Evolutionary conservation across 106 monocot species (phyloP), one percentile per base, ranked within the genome.

Genomic region (Cymbidium sinense): DNA sequence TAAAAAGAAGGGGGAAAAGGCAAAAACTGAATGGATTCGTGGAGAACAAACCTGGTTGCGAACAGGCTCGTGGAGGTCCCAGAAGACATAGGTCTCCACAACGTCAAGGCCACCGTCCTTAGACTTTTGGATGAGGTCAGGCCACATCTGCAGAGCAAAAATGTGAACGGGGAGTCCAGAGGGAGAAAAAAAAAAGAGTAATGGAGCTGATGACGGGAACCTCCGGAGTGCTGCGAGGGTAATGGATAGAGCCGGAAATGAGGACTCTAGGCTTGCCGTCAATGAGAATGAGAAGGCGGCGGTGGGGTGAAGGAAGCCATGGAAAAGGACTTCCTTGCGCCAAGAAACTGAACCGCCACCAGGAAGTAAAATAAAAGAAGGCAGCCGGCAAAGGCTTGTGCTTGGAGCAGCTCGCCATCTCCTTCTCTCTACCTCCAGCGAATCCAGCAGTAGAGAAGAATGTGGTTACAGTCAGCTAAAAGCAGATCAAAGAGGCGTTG

Each of bases 1-100:
- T 2, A 74, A 29, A 76, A 55, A 17, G 64, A 34, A 84, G 39
- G 1, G 29, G 25, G 5, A 17, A 47, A 37, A 39, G 79, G 19
- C 21, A 29, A 61, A 69, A n/a, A 28, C 33, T 19, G 33, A 28
- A 30, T 17, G 1, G 47, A 33, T 1, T 31, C 12, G 10, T n/a
- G n/a, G n/a, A n/a, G n/a, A 25, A 39, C 33, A 17, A 70, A 88
- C 96, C 92, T 98, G 90, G 52, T 80, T 81, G 31, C 71, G 81
- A 70, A 90, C 84, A 41, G 98, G 92, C 50, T 92, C 89, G 43
- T 92, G 92, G 82, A 92, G 83, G 80, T 92, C 73, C 92, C 92
- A 92, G 80, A 92, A 92, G 76, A 92, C 84, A 37, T 92, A 92
- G 43, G 85, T 92, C 76, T 92, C 92, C 15, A 92, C 82, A 70